phyloP scores from a whole-genome alignment of 208 protist genomes.

The Trypanosoma rangeli region DNA sequence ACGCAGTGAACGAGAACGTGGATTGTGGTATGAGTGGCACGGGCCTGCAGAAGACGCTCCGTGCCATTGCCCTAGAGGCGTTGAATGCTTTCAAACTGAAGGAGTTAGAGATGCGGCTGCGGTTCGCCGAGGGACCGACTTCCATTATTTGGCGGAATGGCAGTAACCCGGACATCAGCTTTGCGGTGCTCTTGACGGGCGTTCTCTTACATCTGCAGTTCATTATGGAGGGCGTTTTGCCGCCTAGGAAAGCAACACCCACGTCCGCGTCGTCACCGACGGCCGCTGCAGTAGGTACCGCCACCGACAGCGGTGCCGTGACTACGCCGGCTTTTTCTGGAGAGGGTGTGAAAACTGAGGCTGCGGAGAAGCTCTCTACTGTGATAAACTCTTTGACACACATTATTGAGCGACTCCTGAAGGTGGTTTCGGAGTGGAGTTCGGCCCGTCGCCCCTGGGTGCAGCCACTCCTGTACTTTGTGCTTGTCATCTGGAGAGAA shows the following conservation, averaged over 20 bases:
- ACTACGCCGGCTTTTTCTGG: not conserved
- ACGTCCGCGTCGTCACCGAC: not conserved
- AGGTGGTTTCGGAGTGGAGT: slow-evolving; percentile 9
- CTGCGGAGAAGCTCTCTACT: slow-evolving; percentile 4
- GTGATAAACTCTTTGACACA: not conserved
- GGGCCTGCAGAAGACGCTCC: not conserved
- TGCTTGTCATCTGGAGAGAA: slow-evolving; percentile 12
- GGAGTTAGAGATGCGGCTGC: slow-evolving; percentile 18
- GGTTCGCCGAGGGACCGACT: slow-evolving; percentile 15
- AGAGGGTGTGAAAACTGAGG: not conserved
- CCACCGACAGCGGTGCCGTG: not conserved
- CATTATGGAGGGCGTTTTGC: slow-evolving; percentile 24
- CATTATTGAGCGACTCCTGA: slow-evolving; percentile 30
- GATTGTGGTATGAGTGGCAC: not conserved
- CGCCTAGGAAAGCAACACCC: slow-evolving; percentile 6
- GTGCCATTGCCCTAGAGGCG: slow-evolving; percentile 10
- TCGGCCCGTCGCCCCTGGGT: slow-evolving; percentile 17
- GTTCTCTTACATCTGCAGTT: slow-evolving; percentile 16
- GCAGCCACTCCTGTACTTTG: slow-evolving; percentile 21
- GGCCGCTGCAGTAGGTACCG: not conserved
- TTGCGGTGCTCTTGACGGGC: not conserved
- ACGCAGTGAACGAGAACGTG: not conserved
- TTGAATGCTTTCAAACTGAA: slow-evolving; percentile 9
- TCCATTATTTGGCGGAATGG: slow-evolving; percentile 11
- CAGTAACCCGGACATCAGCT: slow-evolving; percentile 1